Base-by-base conservation (phyloP, 2,329 filamentous ascomycete species). In the Aureobasidium sp. region DNA sequence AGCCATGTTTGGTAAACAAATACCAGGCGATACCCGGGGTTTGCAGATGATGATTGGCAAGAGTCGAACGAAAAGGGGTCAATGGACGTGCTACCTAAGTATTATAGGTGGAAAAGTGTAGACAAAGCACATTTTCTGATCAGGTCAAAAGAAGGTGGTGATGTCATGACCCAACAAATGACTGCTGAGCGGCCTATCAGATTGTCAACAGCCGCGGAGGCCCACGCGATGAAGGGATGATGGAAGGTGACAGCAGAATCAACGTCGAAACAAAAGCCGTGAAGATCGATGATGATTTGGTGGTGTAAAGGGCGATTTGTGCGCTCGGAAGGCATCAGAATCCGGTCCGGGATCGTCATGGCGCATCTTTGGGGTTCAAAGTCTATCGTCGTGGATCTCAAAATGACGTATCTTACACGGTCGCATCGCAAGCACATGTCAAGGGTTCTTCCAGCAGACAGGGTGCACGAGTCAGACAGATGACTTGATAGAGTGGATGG, bases 191-290 rank as follows among this genome's bases (percentile, higher is more conserved):
- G n/a, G n/a, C n/a, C n/a, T n/a, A n/a, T n/a, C n/a, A n/a, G n/a
- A n/a, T n/a, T n/a, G n/a, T n/a, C n/a, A n/a, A 32, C n/a, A 27
- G 35, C 32, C 47, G 37, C 37, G 47, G 47, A 51, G 22, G 25
- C 11, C 25, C 35, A 22, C 37, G 7, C 47, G 25, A 51, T 51
- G 34, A 11, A 17, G 6, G 7, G 14, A 21, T 22, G 2, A 35
- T 24, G 24, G 19, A 25, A 34, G 22, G 11, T 40, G 37, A 40
- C 16, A 35, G 25, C 11, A 25, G 19, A 30, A 7, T 29, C 34
- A 16, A 40, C 27, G n/a, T 40, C 24, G 47, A 40, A 51, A 51
- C 25, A 22, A 32, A 24, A 51, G 17, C 35, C 47, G 47, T 39
- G 47, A 11, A 14, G 35, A 51, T 51, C 47, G 47, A 40, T 49